A percentile compares a stretch with the other conserved stretches of the same genome.
These are phyloP conservation scores for Schwanniomyces polymorphus DNA, from an alignment of 805 yeast genomes.

Conservation along the genomic window DNA sequence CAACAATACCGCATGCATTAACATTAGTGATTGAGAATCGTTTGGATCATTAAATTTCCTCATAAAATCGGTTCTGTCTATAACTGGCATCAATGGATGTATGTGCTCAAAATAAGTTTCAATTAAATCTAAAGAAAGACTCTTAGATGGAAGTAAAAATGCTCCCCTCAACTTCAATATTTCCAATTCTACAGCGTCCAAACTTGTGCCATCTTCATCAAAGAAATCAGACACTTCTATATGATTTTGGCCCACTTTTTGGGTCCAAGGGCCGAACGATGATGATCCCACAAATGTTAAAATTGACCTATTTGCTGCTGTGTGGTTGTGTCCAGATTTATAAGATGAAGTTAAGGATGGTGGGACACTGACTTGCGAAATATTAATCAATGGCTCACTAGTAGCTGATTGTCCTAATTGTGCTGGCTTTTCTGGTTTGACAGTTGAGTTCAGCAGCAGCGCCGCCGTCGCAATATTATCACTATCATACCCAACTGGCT, in stretches of 20 bases:
- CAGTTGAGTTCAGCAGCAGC: background rate
- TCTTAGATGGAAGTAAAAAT: constrained; percentile 62
- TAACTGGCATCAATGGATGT: constrained; percentile 69
- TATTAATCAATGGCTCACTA: constrained; percentile 41
- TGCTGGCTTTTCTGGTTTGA: constrained; percentile 5
- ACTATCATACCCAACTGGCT: background rate
- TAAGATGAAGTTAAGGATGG: constrained; percentile 44
- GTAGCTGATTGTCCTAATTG: background rate
- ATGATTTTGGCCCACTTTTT: constrained; percentile 49
- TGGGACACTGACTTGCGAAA: constrained; percentile 41
- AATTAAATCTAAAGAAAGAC: constrained; percentile 59
- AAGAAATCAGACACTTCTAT: constrained; percentile 43
- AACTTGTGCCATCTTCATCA: constrained; percentile 29
- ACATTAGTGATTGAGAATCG: constrained; percentile 62
- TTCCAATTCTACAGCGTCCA: constrained; percentile 64
- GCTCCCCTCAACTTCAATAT: constrained; percentile 67
- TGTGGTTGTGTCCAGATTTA: constrained; percentile 37
- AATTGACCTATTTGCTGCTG: constrained; percentile 24
- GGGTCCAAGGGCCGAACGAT: constrained; percentile 48
- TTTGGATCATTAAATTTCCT: constrained; percentile 51
- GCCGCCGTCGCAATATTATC: background rate
- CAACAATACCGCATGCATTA: constrained; percentile 66
- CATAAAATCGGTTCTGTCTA: constrained; percentile 65
- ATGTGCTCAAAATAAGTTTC: constrained; percentile 61
- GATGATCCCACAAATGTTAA: constrained; percentile 56